Evolutionary conservation across 2,329 filamentous ascomycete genomes (phyloP).

Genomic region (Amesomyces nigricolor): DNA sequence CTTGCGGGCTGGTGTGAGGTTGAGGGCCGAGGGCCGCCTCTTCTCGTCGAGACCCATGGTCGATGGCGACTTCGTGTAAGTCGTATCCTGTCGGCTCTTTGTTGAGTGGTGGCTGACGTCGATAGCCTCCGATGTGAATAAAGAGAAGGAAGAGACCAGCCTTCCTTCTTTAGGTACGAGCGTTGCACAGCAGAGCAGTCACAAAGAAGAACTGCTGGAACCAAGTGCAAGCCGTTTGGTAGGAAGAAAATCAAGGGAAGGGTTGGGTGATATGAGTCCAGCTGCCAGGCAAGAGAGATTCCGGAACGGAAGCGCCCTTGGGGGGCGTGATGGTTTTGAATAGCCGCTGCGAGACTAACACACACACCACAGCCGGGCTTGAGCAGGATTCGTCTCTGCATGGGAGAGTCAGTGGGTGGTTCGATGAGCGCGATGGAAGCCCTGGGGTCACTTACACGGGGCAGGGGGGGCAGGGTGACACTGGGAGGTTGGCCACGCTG

Average conservation of each 20-base stretch:
- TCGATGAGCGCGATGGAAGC: constrained; percentile 31
- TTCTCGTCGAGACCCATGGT: constrained; percentile 41
- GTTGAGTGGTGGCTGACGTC: constrained; percentile 21
- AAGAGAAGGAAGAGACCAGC: constrained; percentile 30
- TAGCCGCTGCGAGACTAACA: constrained; percentile 34
- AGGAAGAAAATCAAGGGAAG: constrained; percentile 34
- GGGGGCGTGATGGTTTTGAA: constrained; percentile 48
- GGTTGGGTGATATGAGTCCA: constrained; percentile 43
- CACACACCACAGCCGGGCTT: constrained; percentile 31
- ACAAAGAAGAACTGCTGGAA: constrained; percentile 9
- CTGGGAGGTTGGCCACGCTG: constrained; percentile 32
- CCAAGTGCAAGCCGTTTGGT: constrained; percentile 24
- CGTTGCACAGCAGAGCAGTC: constrained; percentile 18
- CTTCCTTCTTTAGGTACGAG: constrained; percentile 30
- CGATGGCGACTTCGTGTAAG: constrained; percentile 29
- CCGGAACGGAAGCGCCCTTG: constrained; percentile 32
- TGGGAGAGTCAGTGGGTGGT: constrained; percentile 36
- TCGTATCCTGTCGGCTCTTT: constrained; percentile 25
- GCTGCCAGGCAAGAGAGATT: constrained; percentile 45
- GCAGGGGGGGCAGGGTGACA: constrained; percentile 34
- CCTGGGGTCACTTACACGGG: constrained; percentile 35
- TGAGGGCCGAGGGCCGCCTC: constrained; percentile 52
- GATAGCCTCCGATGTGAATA: constrained; percentile 26
- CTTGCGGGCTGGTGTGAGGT: constrained; percentile 46
- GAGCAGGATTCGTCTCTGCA: constrained; percentile 31